A percentile compares a stretch with the other conserved stretches of the same genome.
Evolutionary conservation across 306 rosid genomes (phyloP).

Genomic region (Medicago lupulina): DNA sequence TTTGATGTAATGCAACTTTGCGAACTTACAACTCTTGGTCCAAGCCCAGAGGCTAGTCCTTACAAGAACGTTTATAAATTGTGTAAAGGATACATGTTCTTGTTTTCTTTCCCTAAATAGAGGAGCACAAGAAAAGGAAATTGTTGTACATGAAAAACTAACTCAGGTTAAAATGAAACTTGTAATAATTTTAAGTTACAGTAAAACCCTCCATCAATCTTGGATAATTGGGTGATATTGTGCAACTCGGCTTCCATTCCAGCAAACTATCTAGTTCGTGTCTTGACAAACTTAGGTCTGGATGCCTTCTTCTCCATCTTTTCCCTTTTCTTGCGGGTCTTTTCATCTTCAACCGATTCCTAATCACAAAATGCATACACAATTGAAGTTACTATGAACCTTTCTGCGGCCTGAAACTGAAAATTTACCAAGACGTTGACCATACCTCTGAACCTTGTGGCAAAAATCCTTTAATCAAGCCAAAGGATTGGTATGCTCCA

Average conservation of each 20-base stretch:
- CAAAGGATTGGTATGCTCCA: conserved; percentile 81
- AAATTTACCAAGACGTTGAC: conserved; percentile 11
- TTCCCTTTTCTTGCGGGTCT: conserved; percentile 90
- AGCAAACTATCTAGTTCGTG: conserved; percentile 67
- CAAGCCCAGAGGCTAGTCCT: neutral
- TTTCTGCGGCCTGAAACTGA: neutral
- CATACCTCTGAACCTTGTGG: conserved; percentile 76
- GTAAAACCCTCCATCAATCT: conserved; percentile 12
- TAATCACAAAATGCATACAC: conserved; percentile 38
- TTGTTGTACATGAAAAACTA: conserved; percentile 34
- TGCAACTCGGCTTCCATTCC: conserved; percentile 21
- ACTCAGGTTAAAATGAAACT: conserved; percentile 12
- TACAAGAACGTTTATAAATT: neutral
- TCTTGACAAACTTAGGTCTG: conserved; percentile 70
- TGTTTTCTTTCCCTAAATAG: conserved; percentile 8
- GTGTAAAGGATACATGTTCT: conserved; percentile 14
- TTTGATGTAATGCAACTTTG: neutral
- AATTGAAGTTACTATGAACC: conserved; percentile 28
- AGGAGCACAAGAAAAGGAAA: neutral
- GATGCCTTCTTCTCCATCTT: conserved; percentile 96
- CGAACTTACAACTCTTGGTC: neutral
- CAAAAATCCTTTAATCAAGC: conserved; percentile 75
- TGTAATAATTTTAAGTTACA: conserved; percentile 23
- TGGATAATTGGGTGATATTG: conserved; percentile 23
- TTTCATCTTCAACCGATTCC: conserved; percentile 87